A percentile compares a stretch with the other conserved stretches of the same genome.
phyloP scores from a whole-genome alignment of 805 yeast species.

The Lipomyces kockii region DNA sequence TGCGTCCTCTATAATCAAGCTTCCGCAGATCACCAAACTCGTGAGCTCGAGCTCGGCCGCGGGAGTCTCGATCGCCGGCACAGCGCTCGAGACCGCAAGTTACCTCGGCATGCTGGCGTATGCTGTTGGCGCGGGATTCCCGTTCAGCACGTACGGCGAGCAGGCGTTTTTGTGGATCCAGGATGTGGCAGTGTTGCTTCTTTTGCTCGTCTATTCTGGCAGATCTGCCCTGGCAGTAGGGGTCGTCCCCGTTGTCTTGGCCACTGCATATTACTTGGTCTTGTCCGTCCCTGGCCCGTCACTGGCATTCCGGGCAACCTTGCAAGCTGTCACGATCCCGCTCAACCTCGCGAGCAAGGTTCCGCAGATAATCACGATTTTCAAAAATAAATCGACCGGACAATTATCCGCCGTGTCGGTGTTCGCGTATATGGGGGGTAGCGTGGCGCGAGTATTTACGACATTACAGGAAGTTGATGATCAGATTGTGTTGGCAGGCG shows the following conservation, averaged over 20 bases:
- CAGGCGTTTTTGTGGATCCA: conserved; percentile 47
- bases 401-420: conserved; percentile 49
- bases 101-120: conserved; percentile 47
- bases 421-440: conserved; percentile 47
- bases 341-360: conserved; percentile 47
- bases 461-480: conserved; percentile 48
- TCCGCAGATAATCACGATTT: conserved; percentile 51
- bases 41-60: conserved; percentile 44
- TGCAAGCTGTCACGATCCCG: conserved; percentile 48
- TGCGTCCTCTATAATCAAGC: conserved; percentile 48
- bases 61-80: conserved; percentile 47
- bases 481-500: conserved; percentile 45
- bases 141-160: conserved; percentile 51
- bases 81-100: conserved; percentile 46
- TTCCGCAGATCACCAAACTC: conserved; percentile 51
- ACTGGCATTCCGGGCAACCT: conserved; percentile 16
- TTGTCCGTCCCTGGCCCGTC: conserved; percentile 40
- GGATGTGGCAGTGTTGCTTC: conserved; percentile 44
- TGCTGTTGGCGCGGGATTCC: conserved; percentile 46
- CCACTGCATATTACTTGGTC: conserved; percentile 30
- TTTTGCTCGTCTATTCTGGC: conserved; percentile 42
- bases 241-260: conserved; percentile 19
- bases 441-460: conserved; percentile 50
- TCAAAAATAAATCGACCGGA: conserved; percentile 50
- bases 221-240: conserved; percentile 36